A percentile compares a stretch with the other conserved stretches of the same genome.
These are phyloP conservation scores for Boletus sensibilis DNA, from an alignment of 768 basidiomycete species.

Conservation along the genomic window DNA sequence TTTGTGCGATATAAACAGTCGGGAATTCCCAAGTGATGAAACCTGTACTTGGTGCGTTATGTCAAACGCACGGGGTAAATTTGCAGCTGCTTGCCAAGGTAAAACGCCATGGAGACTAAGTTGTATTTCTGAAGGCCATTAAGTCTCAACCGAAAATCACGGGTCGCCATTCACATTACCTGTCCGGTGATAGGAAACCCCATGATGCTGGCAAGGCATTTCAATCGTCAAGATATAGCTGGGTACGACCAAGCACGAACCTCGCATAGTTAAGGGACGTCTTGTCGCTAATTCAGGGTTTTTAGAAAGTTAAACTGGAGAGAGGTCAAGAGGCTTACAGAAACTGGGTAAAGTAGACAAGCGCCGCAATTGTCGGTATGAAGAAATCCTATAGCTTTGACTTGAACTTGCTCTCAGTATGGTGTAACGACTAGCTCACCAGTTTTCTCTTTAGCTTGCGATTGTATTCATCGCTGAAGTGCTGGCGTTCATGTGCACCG, in stretches of 20 bases:
- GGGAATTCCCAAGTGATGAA: slow-evolving; percentile 41
- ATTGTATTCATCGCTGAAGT: slow-evolving; percentile 63
- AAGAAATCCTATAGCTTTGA: slow-evolving; percentile 29
- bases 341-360: slow-evolving; percentile 44
- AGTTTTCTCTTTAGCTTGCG: slow-evolving; percentile 52
- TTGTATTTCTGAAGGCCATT: background rate
- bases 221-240: background rate
- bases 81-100: background rate
- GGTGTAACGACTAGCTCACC: slow-evolving; percentile 33
- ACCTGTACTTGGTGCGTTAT: slow-evolving; percentile 13
- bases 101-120: background rate
- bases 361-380: slow-evolving; percentile 40
- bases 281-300: slow-evolving; percentile 32
- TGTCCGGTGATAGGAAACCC: slow-evolving; percentile 16
- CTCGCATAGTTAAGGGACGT: slow-evolving; percentile 42
- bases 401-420: background rate
- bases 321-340: slow-evolving; percentile 13
- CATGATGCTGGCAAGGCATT: slow-evolving; percentile 31
- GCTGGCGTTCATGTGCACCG: slow-evolving; percentile 43
- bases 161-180: background rate
- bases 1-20: slow-evolving; percentile 41
- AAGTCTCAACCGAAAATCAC: background rate
- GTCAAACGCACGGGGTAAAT: background rate
- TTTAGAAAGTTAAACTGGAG: background rate
- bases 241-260: slow-evolving; percentile 12